Evolutionary conservation across 441 rosid genomes (phyloP).

Genomic region (Populus hybrid): DNA sequence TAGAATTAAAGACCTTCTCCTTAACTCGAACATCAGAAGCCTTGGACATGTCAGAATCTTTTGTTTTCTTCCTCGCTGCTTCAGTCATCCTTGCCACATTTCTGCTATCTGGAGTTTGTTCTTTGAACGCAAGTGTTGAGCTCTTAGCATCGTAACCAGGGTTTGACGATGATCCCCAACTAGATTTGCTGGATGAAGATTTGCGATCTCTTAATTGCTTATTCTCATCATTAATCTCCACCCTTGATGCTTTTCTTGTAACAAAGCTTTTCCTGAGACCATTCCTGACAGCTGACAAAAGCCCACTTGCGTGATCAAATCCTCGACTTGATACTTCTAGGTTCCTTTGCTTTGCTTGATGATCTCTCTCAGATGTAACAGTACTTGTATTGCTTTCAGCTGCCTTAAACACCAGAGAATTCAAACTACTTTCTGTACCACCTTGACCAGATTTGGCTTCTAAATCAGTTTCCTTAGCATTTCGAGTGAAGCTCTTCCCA

Average conservation of each 20-base stretch:
- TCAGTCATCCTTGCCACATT: no score
- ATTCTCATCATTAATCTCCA: constrained; percentile 25
- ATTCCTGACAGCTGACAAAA: constrained; percentile 36
- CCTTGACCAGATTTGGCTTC: constrained; percentile 14
- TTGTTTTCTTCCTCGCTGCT: no score
- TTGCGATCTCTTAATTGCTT: constrained; percentile 28
- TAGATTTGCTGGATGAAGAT: constrained; percentile 53
- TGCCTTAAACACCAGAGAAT: constrained; percentile 21
- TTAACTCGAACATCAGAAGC: no score
- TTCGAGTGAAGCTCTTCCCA: constrained; percentile 24
- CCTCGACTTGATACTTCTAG: constrained; percentile 34
- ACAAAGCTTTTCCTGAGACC: constrained; percentile 50
- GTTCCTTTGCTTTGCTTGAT: constrained; percentile 24
- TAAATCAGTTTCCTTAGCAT: constrained; percentile 15
- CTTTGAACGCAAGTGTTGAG: constrained; percentile 25
- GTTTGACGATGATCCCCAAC: constrained; percentile 50
- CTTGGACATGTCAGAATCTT: no score
- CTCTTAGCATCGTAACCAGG: constrained; percentile 18
- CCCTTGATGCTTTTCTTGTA: constrained; percentile 50
- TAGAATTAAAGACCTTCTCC: no score
- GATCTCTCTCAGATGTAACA: constrained; percentile 36
- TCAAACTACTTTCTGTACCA: constrained; percentile 18
- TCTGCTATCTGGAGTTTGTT: no score
- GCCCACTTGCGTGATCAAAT: constrained; percentile 34
- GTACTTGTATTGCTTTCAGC: constrained; percentile 35